Evolutionary conservation across 108 stramenopile species (phyloP).

Genomic region (Bacterosira constricta): DNA sequence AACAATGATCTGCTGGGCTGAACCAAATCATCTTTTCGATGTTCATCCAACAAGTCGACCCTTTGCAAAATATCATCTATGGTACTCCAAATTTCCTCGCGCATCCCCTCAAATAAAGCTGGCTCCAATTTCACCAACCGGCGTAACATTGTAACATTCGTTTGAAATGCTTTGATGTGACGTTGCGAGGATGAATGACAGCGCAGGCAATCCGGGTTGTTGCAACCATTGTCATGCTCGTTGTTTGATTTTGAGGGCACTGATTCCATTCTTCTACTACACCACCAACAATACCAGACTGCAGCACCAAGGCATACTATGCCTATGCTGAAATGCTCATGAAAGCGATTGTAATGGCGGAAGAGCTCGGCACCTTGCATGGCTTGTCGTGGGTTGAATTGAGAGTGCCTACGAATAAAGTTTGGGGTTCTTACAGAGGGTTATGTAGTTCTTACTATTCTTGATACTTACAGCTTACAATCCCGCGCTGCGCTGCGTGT

Average conservation of each 20-base stretch:
- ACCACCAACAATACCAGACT: no score
- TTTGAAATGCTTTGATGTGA: slow-evolving; percentile 21
- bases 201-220: slow-evolving; percentile 44
- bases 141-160: slow-evolving; percentile 31
- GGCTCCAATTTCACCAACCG: slow-evolving; percentile 43
- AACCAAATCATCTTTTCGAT: not conserved
- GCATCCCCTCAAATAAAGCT: slow-evolving; percentile 35
- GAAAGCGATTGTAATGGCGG: not conserved
- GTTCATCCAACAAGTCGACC: not conserved
- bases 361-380: no score
- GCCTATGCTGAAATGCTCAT: not conserved
- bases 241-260: slow-evolving; percentile 2
- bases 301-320: not conserved
- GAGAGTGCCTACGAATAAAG: no score
- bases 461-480: no score
- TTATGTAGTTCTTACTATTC: no score
- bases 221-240: slow-evolving; percentile 26
- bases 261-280: no score
- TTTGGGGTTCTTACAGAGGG: no score
- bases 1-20: no score
- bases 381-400: no score
- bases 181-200: slow-evolving; percentile 34
- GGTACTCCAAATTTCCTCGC: slow-evolving; percentile 20
- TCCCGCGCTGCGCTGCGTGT: no score
- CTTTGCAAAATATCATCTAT: slow-evolving; percentile 4